Conservation (phyloP, 257 asterid genomes). For the Nicotiana knightiana region DNA sequence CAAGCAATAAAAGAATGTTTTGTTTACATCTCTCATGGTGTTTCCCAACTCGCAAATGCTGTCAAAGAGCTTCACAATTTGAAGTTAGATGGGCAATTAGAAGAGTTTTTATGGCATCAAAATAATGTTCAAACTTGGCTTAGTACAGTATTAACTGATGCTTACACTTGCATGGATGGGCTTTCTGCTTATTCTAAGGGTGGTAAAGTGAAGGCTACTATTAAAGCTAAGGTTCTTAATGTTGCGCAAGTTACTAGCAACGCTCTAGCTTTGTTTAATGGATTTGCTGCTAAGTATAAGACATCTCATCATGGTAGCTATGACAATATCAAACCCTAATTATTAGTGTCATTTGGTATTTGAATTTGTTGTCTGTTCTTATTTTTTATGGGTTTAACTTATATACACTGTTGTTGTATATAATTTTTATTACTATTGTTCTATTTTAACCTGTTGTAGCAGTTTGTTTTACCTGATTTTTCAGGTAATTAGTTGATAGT, state of each 20-base stretch:
- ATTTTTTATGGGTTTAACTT: neutral
- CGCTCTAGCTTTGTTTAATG: constrained; percentile 48
- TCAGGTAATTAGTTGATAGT: too few species aligned
- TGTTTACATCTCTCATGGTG: constrained; percentile 51
- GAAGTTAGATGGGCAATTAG: constrained; percentile 14
- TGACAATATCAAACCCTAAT: neutral
- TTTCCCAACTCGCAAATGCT: constrained; percentile 39
- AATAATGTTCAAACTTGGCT: constrained; percentile 52
- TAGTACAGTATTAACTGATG: constrained; percentile 49
- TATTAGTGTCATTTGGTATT: neutral
- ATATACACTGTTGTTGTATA: neutral
- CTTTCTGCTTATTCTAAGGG: constrained; percentile 38
- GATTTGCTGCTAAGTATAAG: constrained; percentile 40
- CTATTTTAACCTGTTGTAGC: too few species aligned
- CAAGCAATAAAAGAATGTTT: constrained; percentile 47
- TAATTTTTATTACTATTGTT: too few species aligned
- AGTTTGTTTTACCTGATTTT: too few species aligned
- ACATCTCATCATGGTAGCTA: constrained; percentile 6
- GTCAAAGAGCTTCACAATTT: constrained; percentile 40
- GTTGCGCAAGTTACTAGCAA: constrained; percentile 46
- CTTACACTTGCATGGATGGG: constrained; percentile 42
- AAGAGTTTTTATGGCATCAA: constrained; percentile 47
- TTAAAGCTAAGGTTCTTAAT: constrained; percentile 48
- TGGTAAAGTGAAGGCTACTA: constrained; percentile 34
- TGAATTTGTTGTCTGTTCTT: neutral